Percentiles rank a stretch among this genome's conserved stretches.
Conservation (phyloP, 1,284 basidiomycete genomes). For the Malassezia brasiliensis region DNA sequence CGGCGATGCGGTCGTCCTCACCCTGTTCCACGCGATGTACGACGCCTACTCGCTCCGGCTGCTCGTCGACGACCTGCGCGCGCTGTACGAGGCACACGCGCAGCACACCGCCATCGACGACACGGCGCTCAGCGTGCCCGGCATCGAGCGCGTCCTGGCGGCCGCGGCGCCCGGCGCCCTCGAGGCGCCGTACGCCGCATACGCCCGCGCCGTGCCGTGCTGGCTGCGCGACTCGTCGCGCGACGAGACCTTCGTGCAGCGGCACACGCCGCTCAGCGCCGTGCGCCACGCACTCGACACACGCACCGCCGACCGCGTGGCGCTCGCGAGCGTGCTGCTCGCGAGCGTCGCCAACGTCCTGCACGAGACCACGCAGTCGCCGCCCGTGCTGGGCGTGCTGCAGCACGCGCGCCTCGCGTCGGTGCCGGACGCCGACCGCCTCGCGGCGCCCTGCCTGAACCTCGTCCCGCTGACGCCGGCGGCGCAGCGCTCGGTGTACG, state of each 20-base stretch:
- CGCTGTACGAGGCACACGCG: constrained; percentile 16
- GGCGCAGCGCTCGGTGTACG: constrained; percentile 2
- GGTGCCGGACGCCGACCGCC: constrained; percentile 22
- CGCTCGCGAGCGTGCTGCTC: constrained; percentile 19
- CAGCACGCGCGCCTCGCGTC: constrained; percentile 24
- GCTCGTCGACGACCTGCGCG: constrained; percentile 26
- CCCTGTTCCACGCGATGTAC: constrained; percentile 40
- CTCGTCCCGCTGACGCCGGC: constrained; percentile 25
- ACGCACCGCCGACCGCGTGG: neutral
- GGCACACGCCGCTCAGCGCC: neutral
- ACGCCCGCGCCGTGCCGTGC: constrained; percentile 3
- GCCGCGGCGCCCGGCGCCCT: constrained; percentile 3
- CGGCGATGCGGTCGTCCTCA: constrained; percentile 25
- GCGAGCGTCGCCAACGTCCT: constrained; percentile 28
- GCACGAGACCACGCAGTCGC: constrained; percentile 2
- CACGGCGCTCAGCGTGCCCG: constrained; percentile 3
- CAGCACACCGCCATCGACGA: neutral
- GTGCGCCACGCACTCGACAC: neutral
- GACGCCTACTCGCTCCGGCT: constrained; percentile 37
- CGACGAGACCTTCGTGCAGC: constrained; percentile 10
- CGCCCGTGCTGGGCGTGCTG: constrained; percentile 25
- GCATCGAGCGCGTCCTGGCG: constrained; percentile 19
- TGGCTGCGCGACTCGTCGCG: neutral
- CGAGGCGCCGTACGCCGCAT: constrained; percentile 17
- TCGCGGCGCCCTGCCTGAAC: constrained; percentile 27